Conservation (phyloP, 179 eudicot species). For the Vitellaria paradoxa region DNA sequence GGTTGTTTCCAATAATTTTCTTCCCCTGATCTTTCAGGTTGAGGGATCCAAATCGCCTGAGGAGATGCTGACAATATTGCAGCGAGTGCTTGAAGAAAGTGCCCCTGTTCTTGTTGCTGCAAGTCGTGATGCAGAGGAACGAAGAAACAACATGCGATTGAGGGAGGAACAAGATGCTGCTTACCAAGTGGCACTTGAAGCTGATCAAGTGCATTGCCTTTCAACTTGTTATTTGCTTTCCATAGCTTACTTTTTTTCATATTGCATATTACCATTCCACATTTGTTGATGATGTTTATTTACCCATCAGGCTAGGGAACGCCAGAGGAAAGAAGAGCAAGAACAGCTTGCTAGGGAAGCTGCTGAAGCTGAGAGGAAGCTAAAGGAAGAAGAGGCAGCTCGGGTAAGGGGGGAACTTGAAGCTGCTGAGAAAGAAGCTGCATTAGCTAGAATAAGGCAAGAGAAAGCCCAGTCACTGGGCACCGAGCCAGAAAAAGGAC, state of each 20-base stretch:
- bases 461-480: slow-evolving; percentile 83
- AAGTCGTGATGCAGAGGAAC: slow-evolving; percentile 93
- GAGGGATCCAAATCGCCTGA: slow-evolving; percentile 93
- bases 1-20: not conserved
- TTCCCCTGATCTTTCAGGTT: slow-evolving; percentile 42
- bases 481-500: slow-evolving; percentile 91
- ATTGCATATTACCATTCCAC: not conserved
- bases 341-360: slow-evolving; percentile 85
- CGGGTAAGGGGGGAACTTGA: slow-evolving; percentile 85
- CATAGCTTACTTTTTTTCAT: not conserved
- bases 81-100: slow-evolving; percentile 91
- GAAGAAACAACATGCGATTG: slow-evolving; percentile 71
- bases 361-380: slow-evolving; percentile 89
- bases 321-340: slow-evolving; percentile 85
- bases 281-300: not conserved
- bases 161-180: slow-evolving; percentile 99
- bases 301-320: slow-evolving; percentile 77
- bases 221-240: not conserved
- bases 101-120: slow-evolving; percentile 91
- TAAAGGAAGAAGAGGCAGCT: slow-evolving; percentile 88
- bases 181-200: slow-evolving; percentile 93
- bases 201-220: slow-evolving; percentile 71
- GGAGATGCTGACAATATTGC: slow-evolving; percentile 70
- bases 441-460: slow-evolving; percentile 67
- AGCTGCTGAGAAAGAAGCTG: slow-evolving; percentile 95